Evolutionary conservation across 2,329 filamentous ascomycete genomes (phyloP).

Genomic region (Colletotrichum spinosum): DNA sequence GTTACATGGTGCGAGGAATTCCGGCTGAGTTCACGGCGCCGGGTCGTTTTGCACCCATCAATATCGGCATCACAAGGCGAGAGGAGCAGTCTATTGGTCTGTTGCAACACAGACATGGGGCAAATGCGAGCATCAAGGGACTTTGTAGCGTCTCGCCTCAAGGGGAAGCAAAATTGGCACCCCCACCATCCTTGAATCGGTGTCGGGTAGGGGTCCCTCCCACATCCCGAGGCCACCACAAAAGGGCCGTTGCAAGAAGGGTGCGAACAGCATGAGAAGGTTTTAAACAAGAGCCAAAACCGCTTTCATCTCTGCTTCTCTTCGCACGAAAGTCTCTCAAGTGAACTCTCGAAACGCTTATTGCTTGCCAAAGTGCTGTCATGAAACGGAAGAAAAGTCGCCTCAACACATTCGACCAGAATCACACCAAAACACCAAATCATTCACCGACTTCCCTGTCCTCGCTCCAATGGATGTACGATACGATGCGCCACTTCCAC

Average conservation of each 20-base stretch:
- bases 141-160: background rate
- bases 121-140: conserved; percentile 15
- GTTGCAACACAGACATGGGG: conserved; percentile 1
- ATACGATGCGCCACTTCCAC: conserved; percentile 60
- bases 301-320: background rate
- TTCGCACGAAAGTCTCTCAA: background rate
- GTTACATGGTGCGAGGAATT: background rate
- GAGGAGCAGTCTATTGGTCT: background rate
- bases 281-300: conserved; percentile 10
- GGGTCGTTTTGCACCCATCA: no score
- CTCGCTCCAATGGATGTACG: conserved; percentile 60
- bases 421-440: conserved; percentile 10
- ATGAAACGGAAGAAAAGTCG: background rate
- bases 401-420: conserved; percentile 3
- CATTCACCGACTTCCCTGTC: conserved; percentile 68
- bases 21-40: no score
- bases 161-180: conserved; percentile 1
- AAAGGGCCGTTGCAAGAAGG: background rate
- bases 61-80: background rate
- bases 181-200: background rate
- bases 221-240: conserved; percentile 24
- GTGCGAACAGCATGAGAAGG: background rate
- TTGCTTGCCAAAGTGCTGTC: conserved; percentile 12
- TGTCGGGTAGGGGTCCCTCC: conserved; percentile 26
- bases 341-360: conserved; percentile 12